Conservation (phyloP, 176 grass and related monocot species). For the Metroxylon sagu region DNA sequence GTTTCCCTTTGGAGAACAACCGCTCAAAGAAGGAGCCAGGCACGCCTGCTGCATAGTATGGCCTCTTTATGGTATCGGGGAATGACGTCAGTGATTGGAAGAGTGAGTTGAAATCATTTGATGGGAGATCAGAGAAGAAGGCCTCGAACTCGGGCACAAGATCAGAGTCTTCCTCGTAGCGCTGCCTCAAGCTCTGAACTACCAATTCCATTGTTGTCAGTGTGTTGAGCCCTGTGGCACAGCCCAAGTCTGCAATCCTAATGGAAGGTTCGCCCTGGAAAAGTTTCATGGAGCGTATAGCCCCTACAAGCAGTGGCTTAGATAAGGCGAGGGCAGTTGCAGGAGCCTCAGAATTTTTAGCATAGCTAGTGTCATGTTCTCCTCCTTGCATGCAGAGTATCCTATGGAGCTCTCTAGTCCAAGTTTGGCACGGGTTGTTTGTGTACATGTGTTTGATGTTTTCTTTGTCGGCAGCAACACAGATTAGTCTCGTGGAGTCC, state of each 20-base stretch:
- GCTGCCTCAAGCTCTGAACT: neutral
- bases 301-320: neutral
- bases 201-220: constrained; percentile 14
- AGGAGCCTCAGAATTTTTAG: constrained; percentile 3
- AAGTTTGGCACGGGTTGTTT: neutral
- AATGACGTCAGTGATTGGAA: constrained; percentile 1
- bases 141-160: constrained; percentile 19
- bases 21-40: constrained; percentile 27
- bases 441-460: neutral
- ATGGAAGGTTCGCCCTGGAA: neutral
- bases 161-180: neutral
- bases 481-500: neutral
- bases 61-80: neutral
- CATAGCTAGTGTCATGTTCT: constrained; percentile 1
- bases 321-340: neutral
- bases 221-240: constrained; percentile 30
- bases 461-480: neutral
- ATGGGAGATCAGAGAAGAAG: constrained; percentile 34
- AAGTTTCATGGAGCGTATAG: constrained; percentile 5
- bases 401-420: constrained; percentile 6
- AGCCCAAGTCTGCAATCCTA: constrained; percentile 25
- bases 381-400: constrained; percentile 5
- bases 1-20: constrained; percentile 15
- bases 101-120: constrained; percentile 38
- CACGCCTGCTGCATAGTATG: constrained; percentile 24